phyloP scores from a whole-genome alignment of 1,284 basidiomycete genomes.

The Polyporus tsugae region DNA sequence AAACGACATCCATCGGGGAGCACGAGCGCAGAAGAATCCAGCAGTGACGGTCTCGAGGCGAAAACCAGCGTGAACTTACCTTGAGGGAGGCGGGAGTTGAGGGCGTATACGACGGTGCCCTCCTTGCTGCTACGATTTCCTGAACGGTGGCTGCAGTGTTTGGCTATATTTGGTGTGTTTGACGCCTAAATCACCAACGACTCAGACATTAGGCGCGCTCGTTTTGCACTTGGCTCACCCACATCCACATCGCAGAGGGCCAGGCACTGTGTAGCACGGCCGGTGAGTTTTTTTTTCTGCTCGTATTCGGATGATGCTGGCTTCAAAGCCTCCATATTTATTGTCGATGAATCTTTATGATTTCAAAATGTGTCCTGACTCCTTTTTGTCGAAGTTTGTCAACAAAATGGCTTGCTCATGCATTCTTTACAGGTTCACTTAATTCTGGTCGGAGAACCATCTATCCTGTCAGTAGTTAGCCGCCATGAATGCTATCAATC shows the following conservation, averaged over 20 bases:
- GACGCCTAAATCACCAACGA: conserved; percentile 34
- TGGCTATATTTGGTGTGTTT: conserved; percentile 46
- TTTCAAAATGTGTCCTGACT: conserved; percentile 54
- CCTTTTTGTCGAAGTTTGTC: not conserved
- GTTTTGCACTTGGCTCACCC: conserved; percentile 6
- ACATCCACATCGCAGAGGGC: conserved; percentile 16
- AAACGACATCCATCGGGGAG: conserved; percentile 44
- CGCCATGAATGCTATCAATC: conserved; percentile 91
- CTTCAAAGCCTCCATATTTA: conserved; percentile 61
- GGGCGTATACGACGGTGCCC: conserved; percentile 31
- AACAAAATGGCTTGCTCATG: conserved; percentile 12
- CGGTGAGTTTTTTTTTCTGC: conserved; percentile 31
- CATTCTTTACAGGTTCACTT: not conserved
- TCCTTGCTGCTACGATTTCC: conserved; percentile 24
- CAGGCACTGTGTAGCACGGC: not conserved
- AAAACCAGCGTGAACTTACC: conserved; percentile 57
- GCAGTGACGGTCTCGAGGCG: conserved; percentile 34
- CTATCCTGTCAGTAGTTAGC: conserved; percentile 27
- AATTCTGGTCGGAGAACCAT: not conserved
- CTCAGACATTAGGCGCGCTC: conserved; percentile 12
- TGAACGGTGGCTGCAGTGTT: conserved; percentile 36
- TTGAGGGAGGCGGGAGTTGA: conserved; percentile 62
- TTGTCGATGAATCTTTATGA: conserved; percentile 74
- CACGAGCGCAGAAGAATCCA: conserved; percentile 33
- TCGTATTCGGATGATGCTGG: conserved; percentile 53